These are phyloP conservation scores for Fusarium siculi DNA, from an alignment of 2,329 filamentous ascomycete species.

Conservation along the genomic window DNA sequence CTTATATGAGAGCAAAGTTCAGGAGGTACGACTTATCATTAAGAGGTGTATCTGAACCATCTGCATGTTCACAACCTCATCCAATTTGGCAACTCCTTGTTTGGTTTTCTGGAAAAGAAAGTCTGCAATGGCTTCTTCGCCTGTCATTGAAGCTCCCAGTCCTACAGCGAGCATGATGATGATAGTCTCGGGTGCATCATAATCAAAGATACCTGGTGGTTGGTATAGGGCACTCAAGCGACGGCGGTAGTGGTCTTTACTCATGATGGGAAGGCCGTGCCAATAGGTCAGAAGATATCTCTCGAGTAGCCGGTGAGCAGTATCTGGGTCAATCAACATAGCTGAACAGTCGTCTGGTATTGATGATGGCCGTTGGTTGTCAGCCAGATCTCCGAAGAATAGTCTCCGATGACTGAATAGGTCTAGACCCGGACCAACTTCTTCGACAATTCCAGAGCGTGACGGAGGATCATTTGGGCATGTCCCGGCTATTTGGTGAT, in stretches of 20 bases:
- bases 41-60: conserved; percentile 55
- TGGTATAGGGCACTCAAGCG: conserved; percentile 51
- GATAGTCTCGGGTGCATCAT: conserved; percentile 50
- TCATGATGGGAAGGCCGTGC: conserved; percentile 50
- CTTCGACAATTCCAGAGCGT: conserved; percentile 44
- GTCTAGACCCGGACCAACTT: conserved; percentile 47
- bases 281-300: conserved; percentile 55
- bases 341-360: conserved; percentile 39
- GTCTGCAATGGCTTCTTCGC: conserved; percentile 53
- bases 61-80: conserved; percentile 58
- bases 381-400: conserved; percentile 51
- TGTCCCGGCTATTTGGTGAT: conserved; percentile 48
- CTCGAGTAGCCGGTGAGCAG: conserved; percentile 52
- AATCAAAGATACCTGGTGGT: conserved; percentile 44
- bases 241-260: conserved; percentile 49
- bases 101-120: conserved; percentile 57
- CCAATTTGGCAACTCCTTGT: conserved; percentile 49
- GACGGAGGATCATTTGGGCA: conserved; percentile 33
- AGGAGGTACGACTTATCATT: conserved; percentile 53
- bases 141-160: conserved; percentile 50
- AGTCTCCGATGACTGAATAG: conserved; percentile 45
- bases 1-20: conserved; percentile 1
- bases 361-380: conserved; percentile 45
- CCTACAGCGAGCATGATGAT: conserved; percentile 53
- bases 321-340: conserved; percentile 53